Evolutionary conservation across 1,284 basidiomycete species (phyloP).

Genomic region (Microbotryum lychnidis-dioicae): DNA sequence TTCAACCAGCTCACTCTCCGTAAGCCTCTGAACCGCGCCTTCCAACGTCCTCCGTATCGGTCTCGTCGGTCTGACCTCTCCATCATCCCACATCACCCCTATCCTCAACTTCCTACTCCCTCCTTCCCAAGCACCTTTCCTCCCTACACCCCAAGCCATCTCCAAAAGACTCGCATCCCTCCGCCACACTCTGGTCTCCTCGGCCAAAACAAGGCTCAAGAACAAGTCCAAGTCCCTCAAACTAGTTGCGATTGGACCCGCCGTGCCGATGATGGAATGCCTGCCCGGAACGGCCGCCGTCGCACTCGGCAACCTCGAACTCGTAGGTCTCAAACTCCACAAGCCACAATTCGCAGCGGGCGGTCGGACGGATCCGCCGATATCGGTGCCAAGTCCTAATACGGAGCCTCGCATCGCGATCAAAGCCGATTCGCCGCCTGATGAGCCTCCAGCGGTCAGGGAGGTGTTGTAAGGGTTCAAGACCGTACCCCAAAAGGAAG

Average conservation of each 20-base stretch:
- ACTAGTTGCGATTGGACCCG: constrained; percentile 38
- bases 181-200: constrained; percentile 36
- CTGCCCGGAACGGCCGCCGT: constrained; percentile 22
- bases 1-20: constrained; percentile 30
- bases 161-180: constrained; percentile 35
- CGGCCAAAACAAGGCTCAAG: constrained; percentile 34
- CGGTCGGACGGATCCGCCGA: constrained; percentile 37
- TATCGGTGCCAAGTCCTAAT: constrained; percentile 43
- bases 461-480: constrained; percentile 41
- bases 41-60: constrained; percentile 41
- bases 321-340: constrained; percentile 9
- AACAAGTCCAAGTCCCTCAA: constrained; percentile 39
- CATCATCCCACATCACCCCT: constrained; percentile 43
- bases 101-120: constrained; percentile 34
- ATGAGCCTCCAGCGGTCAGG: constrained; percentile 40
- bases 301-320: constrained; percentile 9
- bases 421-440: constrained; percentile 44
- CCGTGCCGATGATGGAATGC: constrained; percentile 36
- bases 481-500: constrained; percentile 36
- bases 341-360: constrained; percentile 12
- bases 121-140: constrained; percentile 16
- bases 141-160: constrained; percentile 30
- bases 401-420: constrained; percentile 38
- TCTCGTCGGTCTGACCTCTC: constrained; percentile 39
- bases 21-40: constrained; percentile 32